Evolutionary conservation across 2,329 filamentous ascomycete species (phyloP), one percentile per base, ranked within the genome.

Genomic region (Beauveria rudraprayagi): DNA sequence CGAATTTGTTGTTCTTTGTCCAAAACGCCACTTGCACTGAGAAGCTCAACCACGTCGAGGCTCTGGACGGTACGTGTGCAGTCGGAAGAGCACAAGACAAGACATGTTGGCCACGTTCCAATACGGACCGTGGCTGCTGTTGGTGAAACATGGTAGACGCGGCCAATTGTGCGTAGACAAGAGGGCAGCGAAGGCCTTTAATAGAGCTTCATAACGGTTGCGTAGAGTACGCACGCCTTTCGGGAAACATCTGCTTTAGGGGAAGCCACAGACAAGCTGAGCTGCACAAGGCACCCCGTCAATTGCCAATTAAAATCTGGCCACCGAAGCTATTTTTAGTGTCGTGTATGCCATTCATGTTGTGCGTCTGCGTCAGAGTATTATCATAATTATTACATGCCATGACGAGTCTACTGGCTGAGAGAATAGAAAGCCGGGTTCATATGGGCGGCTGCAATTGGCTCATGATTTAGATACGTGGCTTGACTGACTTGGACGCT

Each of bases 401-500:
- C 19, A 50, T 9, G 19, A 19, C 19, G 16, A 2, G 11, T 7
- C 17, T 8, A 28, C 24, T 30, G 6, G 24, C 34, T 10, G 24
- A 1, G 37, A 30, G 47, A n/a, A 11, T 22, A 6, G 24, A 59
- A 47, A 43, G 14, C 11, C 3, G n/a, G 3, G 8, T 17, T n/a
- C 26, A n/a, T 51, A 34, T 37, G 24, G 7, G 30, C 24, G 17
- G 51, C 17, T 34, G 30, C 30, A 34, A 34, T 34, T 11, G 30
- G 1, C 81, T 81, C 44, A 84, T 65, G 43, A 83, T 74, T 67
- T 85, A 85, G 34, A 82, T 73, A 19, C 70, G 76, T 0, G 82
- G 80, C 1, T 66, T 67, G 2, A 30, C 10, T 30, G 30, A 30
- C 10, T 10, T 30, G 10, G 30, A 30, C 30, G 28, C 3, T 30